Evolutionary conservation across 352 stramenopile genomes (phyloP), one percentile per base, ranked within the genome.

Genomic region (Pseudoperonospora humuli): DNA sequence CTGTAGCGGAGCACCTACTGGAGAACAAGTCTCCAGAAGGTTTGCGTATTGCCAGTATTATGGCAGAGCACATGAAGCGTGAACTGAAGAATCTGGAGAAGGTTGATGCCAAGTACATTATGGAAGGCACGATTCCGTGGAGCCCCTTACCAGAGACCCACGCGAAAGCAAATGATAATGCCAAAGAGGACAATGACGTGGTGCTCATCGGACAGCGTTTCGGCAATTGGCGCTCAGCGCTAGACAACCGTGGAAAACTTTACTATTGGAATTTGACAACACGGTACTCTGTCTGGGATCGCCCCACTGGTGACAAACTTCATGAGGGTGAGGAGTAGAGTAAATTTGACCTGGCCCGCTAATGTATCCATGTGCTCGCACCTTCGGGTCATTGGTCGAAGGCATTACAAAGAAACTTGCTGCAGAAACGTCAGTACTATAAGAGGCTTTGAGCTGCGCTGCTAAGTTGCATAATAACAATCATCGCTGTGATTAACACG

Each of bases 191-290:
- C 13, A 65, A 73, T 17, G 66, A 89, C 14, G 75, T 84, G 38
- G 83, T 78, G 44, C 61, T 93, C 19, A 87, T 93, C 42, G 81
- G 81, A 34, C 76, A 91, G 61, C 64, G 75, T 39, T 70, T 87
- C 19, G 83, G 78, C 44, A 91, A 94, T 51, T 94, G 83, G 83
- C 71, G 78, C 29, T 72, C 75, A 19, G 80, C 83, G 7, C 62
- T 94, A 7, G 80, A 92, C 57, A 86, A 89, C 57, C 77, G 79
- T 19, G 83, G 83, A 21, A 87, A 86, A 57, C 67, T 86, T 21
- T 94, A 92, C 50, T 94, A 88, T 50, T 94, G 83, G 83, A 93
- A 94, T 64, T 38, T 86, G 33, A 81, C 73, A 15, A 91, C 80
- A 45, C 70, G 83, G 36, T 84, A 75, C 51, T 91, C 79, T 0